phyloP scores from a whole-genome alignment of 305 asterid genomes.

The Fraxinus nigra region DNA sequence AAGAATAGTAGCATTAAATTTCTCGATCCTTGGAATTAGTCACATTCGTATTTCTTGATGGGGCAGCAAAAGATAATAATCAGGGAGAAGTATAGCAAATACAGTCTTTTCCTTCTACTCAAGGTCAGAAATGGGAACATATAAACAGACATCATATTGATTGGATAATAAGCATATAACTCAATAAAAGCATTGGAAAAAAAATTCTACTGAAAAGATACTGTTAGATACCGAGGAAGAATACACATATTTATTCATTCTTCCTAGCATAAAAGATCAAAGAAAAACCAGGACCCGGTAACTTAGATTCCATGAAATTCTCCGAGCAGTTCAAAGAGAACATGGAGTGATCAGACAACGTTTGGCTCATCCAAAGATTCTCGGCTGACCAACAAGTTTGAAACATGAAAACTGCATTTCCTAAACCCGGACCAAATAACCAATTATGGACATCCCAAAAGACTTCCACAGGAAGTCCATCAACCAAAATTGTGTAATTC shows the following conservation, averaged over 20 bases:
- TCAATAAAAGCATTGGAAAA: conserved; percentile 15
- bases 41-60: neutral
- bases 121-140: neutral
- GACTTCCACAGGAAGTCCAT: conserved; percentile 82
- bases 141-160: conserved; percentile 18
- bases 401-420: conserved; percentile 75
- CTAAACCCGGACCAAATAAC: conserved; percentile 61
- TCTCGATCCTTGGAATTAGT: neutral
- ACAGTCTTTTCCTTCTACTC: too few species aligned
- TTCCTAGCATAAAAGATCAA: conserved; percentile 79
- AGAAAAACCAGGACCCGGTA: conserved; percentile 64
- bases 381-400: conserved; percentile 59
- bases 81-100: too few species aligned
- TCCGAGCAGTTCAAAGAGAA: conserved; percentile 47
- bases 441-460: conserved; percentile 89
- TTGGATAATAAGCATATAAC: conserved; percentile 2
- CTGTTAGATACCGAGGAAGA: conserved; percentile 6
- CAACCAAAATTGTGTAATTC: conserved; percentile 59
- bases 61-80: neutral
- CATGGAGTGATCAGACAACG: conserved; percentile 33
- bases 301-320: conserved; percentile 47
- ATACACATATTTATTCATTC: conserved; percentile 44
- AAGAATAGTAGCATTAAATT: neutral
- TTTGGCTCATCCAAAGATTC: conserved; percentile 46
- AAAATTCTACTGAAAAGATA: conserved; percentile 15